Evolutionary conservation across 192 early-diverging fungal species (phyloP).

Genomic region (Linnemannia elongata): DNA sequence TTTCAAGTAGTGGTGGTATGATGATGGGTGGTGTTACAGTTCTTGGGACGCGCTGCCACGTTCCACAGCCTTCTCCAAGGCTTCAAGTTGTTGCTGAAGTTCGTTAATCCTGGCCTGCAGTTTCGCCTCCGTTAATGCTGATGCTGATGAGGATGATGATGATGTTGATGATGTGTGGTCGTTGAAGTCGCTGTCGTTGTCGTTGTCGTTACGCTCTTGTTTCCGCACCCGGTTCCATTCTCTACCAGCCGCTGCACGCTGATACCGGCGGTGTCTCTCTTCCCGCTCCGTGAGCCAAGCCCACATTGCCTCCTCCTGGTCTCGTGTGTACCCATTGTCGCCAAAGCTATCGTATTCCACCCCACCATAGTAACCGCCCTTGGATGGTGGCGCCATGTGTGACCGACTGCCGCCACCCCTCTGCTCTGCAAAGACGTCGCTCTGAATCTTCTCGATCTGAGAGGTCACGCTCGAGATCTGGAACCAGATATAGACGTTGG

Average conservation of each 20-base stretch:
- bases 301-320: slow-evolving; percentile 57
- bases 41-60: slow-evolving; percentile 8
- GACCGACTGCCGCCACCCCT: not conserved
- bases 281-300: slow-evolving; percentile 54
- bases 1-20: not conserved
- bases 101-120: slow-evolving; percentile 44
- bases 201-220: not conserved
- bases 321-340: slow-evolving; percentile 15
- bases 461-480: slow-evolving; percentile 48
- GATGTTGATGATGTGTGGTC: not conserved
- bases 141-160: slow-evolving; percentile 6
- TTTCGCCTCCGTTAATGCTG: slow-evolving; percentile 22
- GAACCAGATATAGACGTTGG: slow-evolving; percentile 53
- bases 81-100: slow-evolving; percentile 41
- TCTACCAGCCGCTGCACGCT: not conserved
- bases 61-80: slow-evolving; percentile 3
- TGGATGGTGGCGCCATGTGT: not conserved
- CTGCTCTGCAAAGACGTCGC: slow-evolving; percentile 15
- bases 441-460: slow-evolving; percentile 50
- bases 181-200: slow-evolving; percentile 14
- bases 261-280: slow-evolving; percentile 35
- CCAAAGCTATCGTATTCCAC: not conserved
- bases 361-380: not conserved
- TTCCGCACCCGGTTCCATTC: slow-evolving; percentile 11
- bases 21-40: not conserved